Evolutionary conservation across 2,329 filamentous ascomycete genomes (phyloP).

Genomic region (Cladophialophora chaetospira): DNA sequence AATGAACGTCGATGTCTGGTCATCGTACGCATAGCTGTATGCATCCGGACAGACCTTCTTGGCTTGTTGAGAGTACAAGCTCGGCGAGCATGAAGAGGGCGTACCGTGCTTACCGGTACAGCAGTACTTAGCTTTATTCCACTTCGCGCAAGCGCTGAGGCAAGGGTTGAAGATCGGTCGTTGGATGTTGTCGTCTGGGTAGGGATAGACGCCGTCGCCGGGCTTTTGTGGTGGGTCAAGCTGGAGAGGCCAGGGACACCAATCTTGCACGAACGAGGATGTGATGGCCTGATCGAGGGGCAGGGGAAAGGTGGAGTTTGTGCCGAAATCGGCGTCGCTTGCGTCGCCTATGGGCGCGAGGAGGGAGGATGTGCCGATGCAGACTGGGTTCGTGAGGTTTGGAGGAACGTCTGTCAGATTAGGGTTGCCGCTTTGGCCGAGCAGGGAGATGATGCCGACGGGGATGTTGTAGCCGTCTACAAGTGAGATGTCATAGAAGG

Average conservation of each 20-base stretch:
- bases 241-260: conserved; percentile 82
- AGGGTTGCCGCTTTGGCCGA: conserved; percentile 58
- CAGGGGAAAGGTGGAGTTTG: conserved; percentile 66
- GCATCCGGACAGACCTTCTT: conserved; percentile 81
- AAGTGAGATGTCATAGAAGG: conserved; percentile 81
- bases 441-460: conserved; percentile 40
- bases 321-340: conserved; percentile 62
- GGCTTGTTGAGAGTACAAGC: conserved; percentile 67
- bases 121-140: conserved; percentile 68
- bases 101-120: conserved; percentile 70
- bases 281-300: conserved; percentile 66
- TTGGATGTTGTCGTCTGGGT: conserved; percentile 73
- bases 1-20: conserved; percentile 60
- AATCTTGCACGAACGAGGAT: conserved; percentile 60
- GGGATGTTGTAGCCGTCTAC: conserved; percentile 82
- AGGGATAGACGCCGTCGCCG: conserved; percentile 75
- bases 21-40: conserved; percentile 72
- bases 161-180: conserved; percentile 76
- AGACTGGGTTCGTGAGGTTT: conserved; percentile 74
- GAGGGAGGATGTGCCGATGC: conserved; percentile 70
- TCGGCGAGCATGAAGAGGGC: conserved; percentile 65
- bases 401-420: conserved; percentile 66
- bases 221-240: conserved; percentile 68
- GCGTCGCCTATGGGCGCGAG: conserved; percentile 49
- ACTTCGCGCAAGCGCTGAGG: conserved; percentile 73